A percentile compares a stretch with the other conserved stretches of the same genome.
These are phyloP conservation scores for Coccomyxa subellipsoidea DNA, from an alignment of 163 green algal species.

Conservation along the genomic window DNA sequence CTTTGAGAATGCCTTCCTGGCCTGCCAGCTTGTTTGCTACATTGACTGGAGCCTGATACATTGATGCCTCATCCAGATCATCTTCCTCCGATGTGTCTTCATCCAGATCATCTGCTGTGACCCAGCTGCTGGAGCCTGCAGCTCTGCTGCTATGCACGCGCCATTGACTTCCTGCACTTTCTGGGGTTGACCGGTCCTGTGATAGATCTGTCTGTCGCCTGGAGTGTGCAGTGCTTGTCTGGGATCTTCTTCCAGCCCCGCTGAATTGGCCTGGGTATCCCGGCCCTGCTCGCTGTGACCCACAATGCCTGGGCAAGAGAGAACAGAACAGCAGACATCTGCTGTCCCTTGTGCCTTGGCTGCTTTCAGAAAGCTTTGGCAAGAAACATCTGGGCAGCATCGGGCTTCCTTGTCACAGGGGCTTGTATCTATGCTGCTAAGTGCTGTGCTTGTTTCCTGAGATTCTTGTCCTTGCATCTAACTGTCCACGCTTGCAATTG, in stretches of 20 bases:
- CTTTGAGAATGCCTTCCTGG: neutral
- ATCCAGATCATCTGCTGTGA: neutral
- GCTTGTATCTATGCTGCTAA: neutral
- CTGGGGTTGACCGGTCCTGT: neutral
- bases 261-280: too few relatives aligned
- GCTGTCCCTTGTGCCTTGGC: too few relatives aligned
- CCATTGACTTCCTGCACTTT: neutral
- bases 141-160: neutral
- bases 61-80: neutral
- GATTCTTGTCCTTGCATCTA: constrained; percentile 73
- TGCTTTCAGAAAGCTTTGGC: neutral
- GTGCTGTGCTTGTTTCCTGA: constrained; percentile 67
- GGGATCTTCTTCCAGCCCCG: neutral
- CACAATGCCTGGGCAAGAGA: neutral
- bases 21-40: neutral
- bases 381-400: neutral
- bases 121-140: neutral
- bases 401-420: neutral
- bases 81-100: neutral
- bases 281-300: too few relatives aligned
- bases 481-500: constrained; percentile 68
- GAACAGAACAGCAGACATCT: neutral
- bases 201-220: too few relatives aligned
- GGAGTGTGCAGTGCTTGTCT: neutral
- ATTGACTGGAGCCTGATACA: neutral